These are phyloP conservation scores for Boletus sp. DNA, from an alignment of 1,284 basidiomycete species.

Conservation along the genomic window DNA sequence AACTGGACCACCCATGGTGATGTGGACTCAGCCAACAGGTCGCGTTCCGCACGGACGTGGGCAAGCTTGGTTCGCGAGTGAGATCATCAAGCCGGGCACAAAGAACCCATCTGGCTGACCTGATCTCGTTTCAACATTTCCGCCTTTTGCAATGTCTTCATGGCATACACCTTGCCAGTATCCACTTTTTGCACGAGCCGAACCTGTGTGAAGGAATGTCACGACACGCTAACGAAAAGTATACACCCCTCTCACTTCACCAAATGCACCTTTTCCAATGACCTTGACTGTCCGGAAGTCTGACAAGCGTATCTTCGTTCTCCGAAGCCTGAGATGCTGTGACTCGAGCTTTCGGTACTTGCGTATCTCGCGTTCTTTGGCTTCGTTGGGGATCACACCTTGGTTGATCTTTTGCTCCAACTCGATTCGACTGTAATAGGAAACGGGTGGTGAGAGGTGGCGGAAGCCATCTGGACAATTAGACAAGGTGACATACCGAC, in stretches of 20 bases:
- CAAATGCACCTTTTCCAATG: constrained; percentile 98
- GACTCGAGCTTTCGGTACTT: constrained; percentile 91
- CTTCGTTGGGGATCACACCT: constrained; percentile 70
- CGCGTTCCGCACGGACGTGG: constrained; percentile 97
- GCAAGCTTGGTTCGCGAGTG: constrained; percentile 61
- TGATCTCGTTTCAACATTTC: constrained; percentile 99
- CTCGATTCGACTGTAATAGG: constrained; percentile 73
- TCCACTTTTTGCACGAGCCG: constrained; percentile 95
- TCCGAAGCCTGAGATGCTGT: constrained; percentile 83
- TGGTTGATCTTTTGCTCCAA: constrained; percentile 87
- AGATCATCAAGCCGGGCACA: constrained; percentile 1
- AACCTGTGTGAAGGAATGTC: constrained; percentile 50
- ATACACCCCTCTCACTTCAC: constrained; percentile 62
- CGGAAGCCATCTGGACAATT: constrained; percentile 5
- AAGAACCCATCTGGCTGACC: constrained; percentile 43
- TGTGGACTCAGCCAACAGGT: constrained; percentile 95
- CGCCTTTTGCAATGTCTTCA: constrained; percentile 97
- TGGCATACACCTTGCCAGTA: constrained; percentile 97
- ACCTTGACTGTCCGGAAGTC: constrained; percentile 98
- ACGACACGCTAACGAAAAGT: background rate
- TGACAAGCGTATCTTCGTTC: constrained; percentile 89
- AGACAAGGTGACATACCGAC: constrained; percentile 37
- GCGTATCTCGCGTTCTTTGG: constrained; percentile 87
- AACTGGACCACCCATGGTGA: constrained; percentile 98
- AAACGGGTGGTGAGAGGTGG: constrained; percentile 7